Base-by-base conservation (phyloP, 768 basidiomycete genomes). In the Leccinum incarnatum region DNA sequence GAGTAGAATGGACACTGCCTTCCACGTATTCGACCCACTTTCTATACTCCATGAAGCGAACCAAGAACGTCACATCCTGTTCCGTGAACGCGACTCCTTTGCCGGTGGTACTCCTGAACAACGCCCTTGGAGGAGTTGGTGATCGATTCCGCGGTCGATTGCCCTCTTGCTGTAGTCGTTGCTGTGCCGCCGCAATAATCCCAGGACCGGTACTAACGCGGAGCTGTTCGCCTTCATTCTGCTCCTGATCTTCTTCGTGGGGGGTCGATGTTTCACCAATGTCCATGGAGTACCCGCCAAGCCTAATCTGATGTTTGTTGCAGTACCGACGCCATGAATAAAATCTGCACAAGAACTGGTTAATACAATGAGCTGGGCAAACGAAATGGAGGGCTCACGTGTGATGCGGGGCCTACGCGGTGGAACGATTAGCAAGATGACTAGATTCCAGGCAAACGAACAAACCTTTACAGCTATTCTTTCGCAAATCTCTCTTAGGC, bases 321-420 rank as follows among this genome's bases (percentile, higher is more conserved):
- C 92, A 94, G 67, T 93, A 94, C 47, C 92, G 84, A 42, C 92
- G 83, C 92, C 92, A 94, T 1, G 91, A 93, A 69, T 92, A 93
- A 70, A 93, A 93, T 11, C 91, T 93, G 55, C 21, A 53, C 37
- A 46, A 21, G 21, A 2, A n/a, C 54, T 21, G 42, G 58, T 53
- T 29, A 51, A 57, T 27, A 21, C n/a, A 14, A 27, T 29, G 49
- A 27, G 47, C 14, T 19, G 10, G 40, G 46, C 4, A 19, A 3
- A 7, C 2, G 15, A 10, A 14, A 6, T 5, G 10, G 14, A 6
- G 4, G 42, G 62, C 85, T 66, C 76, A 91, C 89, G 92, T 93
- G 73, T 94, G 92, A 72, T 94, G 92, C 17, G 92, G 91, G 27
- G 92, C 91, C 88, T 91, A 63, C 1, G 27, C 17, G 10, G 4